phyloP scores from a whole-genome alignment of 192 early-diverging fungal genomes.

The Umbelopsis isabellina region DNA sequence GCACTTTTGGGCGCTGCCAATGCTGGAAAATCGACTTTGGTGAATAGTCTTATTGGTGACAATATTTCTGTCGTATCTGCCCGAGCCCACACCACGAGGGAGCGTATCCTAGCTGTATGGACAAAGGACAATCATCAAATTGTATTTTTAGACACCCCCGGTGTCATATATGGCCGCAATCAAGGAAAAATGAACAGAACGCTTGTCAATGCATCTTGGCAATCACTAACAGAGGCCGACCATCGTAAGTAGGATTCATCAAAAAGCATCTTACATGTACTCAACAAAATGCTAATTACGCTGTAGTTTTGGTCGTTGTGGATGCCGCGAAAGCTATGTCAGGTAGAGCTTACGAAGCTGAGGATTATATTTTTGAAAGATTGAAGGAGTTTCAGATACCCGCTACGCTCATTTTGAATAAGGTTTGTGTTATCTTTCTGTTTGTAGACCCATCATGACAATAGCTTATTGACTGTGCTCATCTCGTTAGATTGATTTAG shows the following conservation, averaged over 20 bases:
- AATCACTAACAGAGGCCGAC: constrained; percentile 57
- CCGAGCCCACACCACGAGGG: constrained; percentile 73
- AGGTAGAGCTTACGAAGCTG: constrained; percentile 33
- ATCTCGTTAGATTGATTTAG: constrained; percentile 9
- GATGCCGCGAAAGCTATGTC: constrained; percentile 50
- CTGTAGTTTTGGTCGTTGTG: constrained; percentile 52
- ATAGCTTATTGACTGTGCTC: background rate
- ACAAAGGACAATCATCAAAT: constrained; percentile 66
- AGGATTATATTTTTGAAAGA: constrained; percentile 51
- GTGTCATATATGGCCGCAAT: constrained; percentile 52
- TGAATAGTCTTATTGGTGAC: constrained; percentile 66
- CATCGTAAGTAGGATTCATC: constrained; percentile 38
- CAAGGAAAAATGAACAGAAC: constrained; percentile 49
- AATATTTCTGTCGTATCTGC: constrained; percentile 69
- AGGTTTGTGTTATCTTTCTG: constrained; percentile 38
- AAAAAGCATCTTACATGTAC: no score
- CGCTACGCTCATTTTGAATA: constrained; percentile 59
- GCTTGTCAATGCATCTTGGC: constrained; percentile 61
- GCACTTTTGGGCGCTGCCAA: constrained; percentile 73
- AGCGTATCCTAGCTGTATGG: constrained; percentile 60
- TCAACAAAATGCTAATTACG: background rate
- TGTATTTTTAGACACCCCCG: constrained; percentile 70
- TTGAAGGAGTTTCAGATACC: constrained; percentile 47
- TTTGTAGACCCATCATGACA: background rate
- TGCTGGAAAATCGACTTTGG: constrained; percentile 77